Conservation (phyloP, 2,329 filamentous ascomycete genomes). For the Paracoccidioides lutzii region DNA sequence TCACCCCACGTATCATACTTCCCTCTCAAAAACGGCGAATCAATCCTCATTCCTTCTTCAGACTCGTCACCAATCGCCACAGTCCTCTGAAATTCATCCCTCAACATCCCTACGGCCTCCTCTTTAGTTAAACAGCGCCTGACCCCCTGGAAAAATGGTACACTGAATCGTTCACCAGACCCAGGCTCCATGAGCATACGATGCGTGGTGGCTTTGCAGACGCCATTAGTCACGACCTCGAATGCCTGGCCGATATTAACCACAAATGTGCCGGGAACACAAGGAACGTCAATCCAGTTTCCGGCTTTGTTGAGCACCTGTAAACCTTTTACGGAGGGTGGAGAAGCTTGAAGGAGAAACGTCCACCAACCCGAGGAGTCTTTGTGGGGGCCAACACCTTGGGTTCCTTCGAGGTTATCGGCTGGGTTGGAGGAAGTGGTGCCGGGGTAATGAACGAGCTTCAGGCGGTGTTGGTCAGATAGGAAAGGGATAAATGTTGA, state of each 20-base stretch:
- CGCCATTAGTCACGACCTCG: constrained; percentile 32
- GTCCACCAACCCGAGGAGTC: constrained; percentile 53
- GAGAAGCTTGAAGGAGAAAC: constrained; percentile 48
- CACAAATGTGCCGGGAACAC: constrained; percentile 28
- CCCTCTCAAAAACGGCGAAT: constrained; percentile 39
- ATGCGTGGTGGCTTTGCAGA: constrained; percentile 34
- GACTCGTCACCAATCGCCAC: constrained; percentile 17
- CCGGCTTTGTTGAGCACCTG: constrained; percentile 32
- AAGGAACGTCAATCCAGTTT: constrained; percentile 30
- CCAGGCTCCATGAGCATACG: constrained; percentile 29
- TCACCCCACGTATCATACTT: constrained; percentile 45
- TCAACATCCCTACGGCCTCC: constrained; percentile 31
- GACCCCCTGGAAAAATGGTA: constrained; percentile 40
- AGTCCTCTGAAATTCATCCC: constrained; percentile 24
- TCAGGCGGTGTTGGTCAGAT: constrained; percentile 46
- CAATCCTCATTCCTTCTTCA: constrained; percentile 28
- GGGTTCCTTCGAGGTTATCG: constrained; percentile 13
- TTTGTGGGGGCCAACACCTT: constrained; percentile 51
- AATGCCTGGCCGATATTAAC: constrained; percentile 35
- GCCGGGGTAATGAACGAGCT: constrained; percentile 44
- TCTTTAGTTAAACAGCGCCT: constrained; percentile 33
- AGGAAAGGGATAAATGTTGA: constrained; percentile 42
- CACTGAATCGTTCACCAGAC: constrained; percentile 31
- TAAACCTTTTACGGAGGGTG: constrained; percentile 35
- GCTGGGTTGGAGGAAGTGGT: constrained; percentile 10